These are phyloP conservation scores for Gremmenia infestans DNA, from an alignment of 2,329 filamentous ascomycete species.

Conservation along the genomic window DNA sequence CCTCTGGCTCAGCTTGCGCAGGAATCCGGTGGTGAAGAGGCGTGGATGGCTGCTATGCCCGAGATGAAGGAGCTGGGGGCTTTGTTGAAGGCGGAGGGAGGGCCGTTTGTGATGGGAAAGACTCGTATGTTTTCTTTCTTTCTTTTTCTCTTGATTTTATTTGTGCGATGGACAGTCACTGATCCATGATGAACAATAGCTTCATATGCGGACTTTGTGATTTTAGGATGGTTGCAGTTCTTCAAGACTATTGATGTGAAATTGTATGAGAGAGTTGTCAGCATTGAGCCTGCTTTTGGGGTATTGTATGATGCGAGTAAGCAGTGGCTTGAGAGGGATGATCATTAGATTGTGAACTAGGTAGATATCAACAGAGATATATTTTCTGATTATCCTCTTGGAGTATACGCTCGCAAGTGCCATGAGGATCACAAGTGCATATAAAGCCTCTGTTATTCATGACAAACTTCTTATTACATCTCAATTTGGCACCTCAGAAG, in stretches of 20 bases:
- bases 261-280: slow-evolving; percentile 35
- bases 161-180: too few species aligned
- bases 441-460: too few species aligned
- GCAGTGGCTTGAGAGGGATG: slow-evolving; percentile 23
- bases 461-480: too few species aligned
- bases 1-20: slow-evolving; percentile 44
- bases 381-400: too few species aligned
- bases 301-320: slow-evolving; percentile 18
- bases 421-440: too few species aligned
- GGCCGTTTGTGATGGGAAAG: slow-evolving; percentile 57
- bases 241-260: slow-evolving; percentile 35
- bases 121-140: slow-evolving; percentile 25
- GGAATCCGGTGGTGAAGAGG: slow-evolving; percentile 44
- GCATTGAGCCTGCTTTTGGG: slow-evolving; percentile 21
- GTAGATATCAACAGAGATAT: too few species aligned
- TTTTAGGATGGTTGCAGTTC: slow-evolving; percentile 45
- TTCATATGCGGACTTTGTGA: slow-evolving; percentile 54
- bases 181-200: slow-evolving; percentile 22
- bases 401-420: too few species aligned
- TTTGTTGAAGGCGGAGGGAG: slow-evolving; percentile 41
- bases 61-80: slow-evolving; percentile 40
- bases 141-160: too few species aligned
- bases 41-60: slow-evolving; percentile 43
- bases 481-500: too few species aligned
- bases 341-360: slow-evolving; percentile 14